Conservation (phyloP, 306 rosid species). For the Glycine soja region DNA sequence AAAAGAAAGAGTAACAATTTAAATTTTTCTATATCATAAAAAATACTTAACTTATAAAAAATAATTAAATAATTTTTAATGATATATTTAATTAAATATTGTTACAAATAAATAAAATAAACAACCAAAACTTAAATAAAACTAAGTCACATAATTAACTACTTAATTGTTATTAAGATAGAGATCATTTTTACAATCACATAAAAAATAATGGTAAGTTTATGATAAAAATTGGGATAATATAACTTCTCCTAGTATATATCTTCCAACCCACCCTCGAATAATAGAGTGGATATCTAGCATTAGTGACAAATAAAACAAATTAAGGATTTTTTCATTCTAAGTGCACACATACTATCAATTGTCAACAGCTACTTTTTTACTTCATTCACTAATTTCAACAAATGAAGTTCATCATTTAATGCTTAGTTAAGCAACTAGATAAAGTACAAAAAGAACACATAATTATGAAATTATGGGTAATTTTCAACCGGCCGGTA, state of each 20-base stretch:
- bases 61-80: not conserved
- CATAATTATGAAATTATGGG: constrained; percentile 63
- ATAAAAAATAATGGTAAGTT: not conserved
- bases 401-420: constrained; percentile 56
- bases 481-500: constrained; percentile 37
- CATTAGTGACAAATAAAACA: not conserved
- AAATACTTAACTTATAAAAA: too few relatives aligned
- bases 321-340: not conserved
- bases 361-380: constrained; percentile 13
- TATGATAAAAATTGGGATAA: not conserved
- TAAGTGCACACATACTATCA: not conserved
- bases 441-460: constrained; percentile 56
- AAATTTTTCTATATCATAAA: not conserved
- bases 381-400: constrained; percentile 44
- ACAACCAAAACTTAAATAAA: not conserved
- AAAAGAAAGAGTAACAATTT: not conserved
- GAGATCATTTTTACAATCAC: not conserved
- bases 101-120: not conserved
- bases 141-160: not conserved
- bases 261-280: not conserved
- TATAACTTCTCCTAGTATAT: not conserved
- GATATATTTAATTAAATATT: not conserved
- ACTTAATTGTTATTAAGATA: too few relatives aligned
- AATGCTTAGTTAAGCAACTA: constrained; percentile 46
- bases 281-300: not conserved